Evolutionary conservation across 2,329 filamentous ascomycete species (phyloP).

Genomic region (Phaeosphaeriaceae sp.): DNA sequence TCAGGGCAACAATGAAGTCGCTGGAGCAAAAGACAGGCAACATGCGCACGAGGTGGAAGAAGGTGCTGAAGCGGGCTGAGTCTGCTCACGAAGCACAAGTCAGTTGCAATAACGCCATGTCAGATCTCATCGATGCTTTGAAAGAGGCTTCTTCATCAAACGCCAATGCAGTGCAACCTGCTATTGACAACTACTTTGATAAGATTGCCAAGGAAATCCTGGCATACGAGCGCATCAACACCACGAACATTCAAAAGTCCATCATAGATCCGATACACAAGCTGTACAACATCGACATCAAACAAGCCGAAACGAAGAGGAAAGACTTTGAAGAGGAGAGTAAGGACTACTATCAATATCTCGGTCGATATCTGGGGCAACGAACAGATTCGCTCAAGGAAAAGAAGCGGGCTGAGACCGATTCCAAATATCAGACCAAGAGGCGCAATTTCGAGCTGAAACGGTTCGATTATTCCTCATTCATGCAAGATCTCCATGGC

Average conservation of each 20-base stretch:
- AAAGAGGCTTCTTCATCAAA: slow-evolving; percentile 89
- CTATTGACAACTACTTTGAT: slow-evolving; percentile 97
- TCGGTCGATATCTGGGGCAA: slow-evolving; percentile 94
- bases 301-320: slow-evolving; percentile 95
- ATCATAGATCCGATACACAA: slow-evolving; percentile 94
- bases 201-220: slow-evolving; percentile 93
- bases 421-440: slow-evolving; percentile 95
- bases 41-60: slow-evolving; percentile 94
- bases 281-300: slow-evolving; percentile 94
- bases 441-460: slow-evolving; percentile 94
- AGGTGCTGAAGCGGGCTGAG: slow-evolving; percentile 92
- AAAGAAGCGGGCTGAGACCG: slow-evolving; percentile 94
- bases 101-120: slow-evolving; percentile 84
- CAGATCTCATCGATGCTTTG: slow-evolving; percentile 82
- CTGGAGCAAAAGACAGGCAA: slow-evolving; percentile 95
- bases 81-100: slow-evolving; percentile 80
- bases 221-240: slow-evolving; percentile 84
- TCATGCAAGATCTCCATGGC: slow-evolving; percentile 98
- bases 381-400: slow-evolving; percentile 94
- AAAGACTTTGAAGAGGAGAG: slow-evolving; percentile 99
- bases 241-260: slow-evolving; percentile 82
- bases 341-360: slow-evolving; percentile 96
- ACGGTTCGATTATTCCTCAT: slow-evolving; percentile 97
- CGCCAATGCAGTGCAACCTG: slow-evolving; percentile 94
- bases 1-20: slow-evolving; percentile 95